Conservation (phyloP, 768 basidiomycete species). For the Tulasnella sp. region DNA sequence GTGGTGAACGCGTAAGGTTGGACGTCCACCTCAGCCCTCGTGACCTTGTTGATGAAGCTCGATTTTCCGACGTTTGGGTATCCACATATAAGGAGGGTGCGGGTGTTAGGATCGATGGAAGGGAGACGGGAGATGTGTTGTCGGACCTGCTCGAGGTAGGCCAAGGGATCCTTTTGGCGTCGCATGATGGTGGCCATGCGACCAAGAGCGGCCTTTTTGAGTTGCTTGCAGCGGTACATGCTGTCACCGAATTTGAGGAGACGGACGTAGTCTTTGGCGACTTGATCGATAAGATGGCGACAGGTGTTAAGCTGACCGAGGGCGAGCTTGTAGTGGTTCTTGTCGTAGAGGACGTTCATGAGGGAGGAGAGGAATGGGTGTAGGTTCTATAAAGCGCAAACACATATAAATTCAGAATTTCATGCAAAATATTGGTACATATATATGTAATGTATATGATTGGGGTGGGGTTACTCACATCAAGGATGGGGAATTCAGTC, state of each 20-base stretch:
- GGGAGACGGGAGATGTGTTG: constrained; percentile 99
- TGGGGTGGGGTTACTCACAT: constrained; percentile 62
- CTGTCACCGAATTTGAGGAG: constrained; percentile 97
- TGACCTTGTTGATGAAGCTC: constrained; percentile 99
- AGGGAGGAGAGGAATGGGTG: constrained; percentile 94
- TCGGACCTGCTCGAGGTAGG: constrained; percentile 97
- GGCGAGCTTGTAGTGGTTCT: constrained; percentile 99
- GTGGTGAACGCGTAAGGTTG: constrained; percentile 99
- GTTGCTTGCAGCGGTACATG: constrained; percentile 95
- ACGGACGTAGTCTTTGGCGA: constrained; percentile 94
- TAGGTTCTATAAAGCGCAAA: constrained; percentile 46
- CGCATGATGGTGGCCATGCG: constrained; percentile 99
- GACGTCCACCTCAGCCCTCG: constrained; percentile 97
- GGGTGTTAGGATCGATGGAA: constrained; percentile 94
- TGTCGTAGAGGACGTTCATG: constrained; percentile 98
- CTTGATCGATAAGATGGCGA: constrained; percentile 90
- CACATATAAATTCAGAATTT: too few relatives aligned
- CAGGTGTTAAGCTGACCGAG: constrained; percentile 94
- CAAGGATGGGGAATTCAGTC: constrained; percentile 93
- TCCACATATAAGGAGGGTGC: constrained; percentile 94
- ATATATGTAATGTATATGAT: background rate
- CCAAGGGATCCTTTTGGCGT: constrained; percentile 95
- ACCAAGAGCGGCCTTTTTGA: constrained; percentile 94
- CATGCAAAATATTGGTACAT: too few relatives aligned
- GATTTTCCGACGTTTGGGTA: constrained; percentile 99